Evolutionary conservation across 2,329 filamentous ascomycete species (phyloP).

Genomic region (Keithomyces neogunnii): DNA sequence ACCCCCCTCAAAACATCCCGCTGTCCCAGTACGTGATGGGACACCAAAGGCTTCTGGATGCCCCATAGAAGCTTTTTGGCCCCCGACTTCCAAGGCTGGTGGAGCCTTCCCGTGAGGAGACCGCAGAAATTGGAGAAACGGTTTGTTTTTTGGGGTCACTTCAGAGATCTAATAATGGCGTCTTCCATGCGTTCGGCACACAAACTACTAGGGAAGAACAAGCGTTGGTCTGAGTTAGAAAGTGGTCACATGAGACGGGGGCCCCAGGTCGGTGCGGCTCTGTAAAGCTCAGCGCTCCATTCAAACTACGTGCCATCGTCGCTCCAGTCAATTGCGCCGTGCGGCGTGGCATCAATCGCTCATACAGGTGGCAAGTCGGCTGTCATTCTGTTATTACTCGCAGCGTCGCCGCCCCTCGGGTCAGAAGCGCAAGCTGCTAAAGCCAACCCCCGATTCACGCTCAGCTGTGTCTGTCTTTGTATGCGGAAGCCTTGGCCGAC

Average conservation of each 20-base stretch:
- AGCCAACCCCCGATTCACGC: too few relatives aligned
- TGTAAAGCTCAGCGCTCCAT: background rate
- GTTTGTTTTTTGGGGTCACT: background rate
- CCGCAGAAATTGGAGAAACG: constrained; percentile 10
- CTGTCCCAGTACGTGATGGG: constrained; percentile 8
- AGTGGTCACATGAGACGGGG: background rate
- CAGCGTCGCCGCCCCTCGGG: background rate
- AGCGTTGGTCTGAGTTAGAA: background rate
- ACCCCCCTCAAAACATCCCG: constrained; percentile 7
- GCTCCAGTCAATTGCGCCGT: too few relatives aligned
- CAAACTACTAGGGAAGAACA: background rate
- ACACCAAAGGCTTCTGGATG: constrained; percentile 14
- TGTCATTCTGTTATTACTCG: background rate
- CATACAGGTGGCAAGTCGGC: background rate
- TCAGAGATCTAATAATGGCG: background rate
- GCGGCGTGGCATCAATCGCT: too few relatives aligned
- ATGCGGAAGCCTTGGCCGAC: background rate
- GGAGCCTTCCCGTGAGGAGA: constrained; percentile 13
- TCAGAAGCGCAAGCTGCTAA: background rate
- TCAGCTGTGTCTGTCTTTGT: background rate
- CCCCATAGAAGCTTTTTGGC: constrained; percentile 15
- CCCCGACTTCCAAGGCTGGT: constrained; percentile 7
- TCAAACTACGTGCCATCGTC: background rate
- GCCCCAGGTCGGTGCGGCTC: background rate
- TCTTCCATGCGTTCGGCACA: background rate